Base-by-base conservation (phyloP, 1,284 basidiomycete species). In the Neonothopanus nambi region DNA sequence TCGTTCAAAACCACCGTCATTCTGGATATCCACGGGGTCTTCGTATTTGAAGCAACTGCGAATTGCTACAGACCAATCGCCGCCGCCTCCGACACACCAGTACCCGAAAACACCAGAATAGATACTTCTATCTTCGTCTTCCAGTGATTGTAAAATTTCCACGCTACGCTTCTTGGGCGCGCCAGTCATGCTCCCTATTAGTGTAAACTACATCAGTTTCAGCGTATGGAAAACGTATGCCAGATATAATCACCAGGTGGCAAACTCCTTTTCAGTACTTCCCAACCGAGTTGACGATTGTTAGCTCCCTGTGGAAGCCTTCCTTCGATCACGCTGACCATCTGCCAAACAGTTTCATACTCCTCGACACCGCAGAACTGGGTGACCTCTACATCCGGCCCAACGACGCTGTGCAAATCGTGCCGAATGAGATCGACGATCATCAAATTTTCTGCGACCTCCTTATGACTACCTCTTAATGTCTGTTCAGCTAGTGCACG, bases 401-500 rank as follows among this genome's bases (percentile, higher is more conserved):
- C 76, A 61, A 98, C 75, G 64, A 92, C 73, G 65, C 85, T 71
- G 75, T 89, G 85, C 28, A 99, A 75, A 70, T 99, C 96, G 55
- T 97, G 92, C 13, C 95, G 84, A 63, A 98, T 98, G 38, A 98
- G 80, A 66, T 98, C 96, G 20, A 98, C 96, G 60, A 99, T 98
- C 96, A 99, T 98, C 50, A 98, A 73, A 67, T 99, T 99, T 73
- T 98, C 96, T 0, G 95, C 96, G 1, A 96, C 85, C 69, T 99
- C 96, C 70, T 98, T 99, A 39, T 77, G 74, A 66, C 92, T 95
- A 5, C 84, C 85, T 20, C 80, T 76, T 28, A 99, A 74, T 2
- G 79, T 69, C 62, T 81, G 61, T 63, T 88, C 85, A 8, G 89
- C 89, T 35, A 80, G 73, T 30, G 77, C 78, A 9, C 85, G 82